phyloP scores from a whole-genome alignment of 805 yeast species.

The Metschnikowia similis region DNA sequence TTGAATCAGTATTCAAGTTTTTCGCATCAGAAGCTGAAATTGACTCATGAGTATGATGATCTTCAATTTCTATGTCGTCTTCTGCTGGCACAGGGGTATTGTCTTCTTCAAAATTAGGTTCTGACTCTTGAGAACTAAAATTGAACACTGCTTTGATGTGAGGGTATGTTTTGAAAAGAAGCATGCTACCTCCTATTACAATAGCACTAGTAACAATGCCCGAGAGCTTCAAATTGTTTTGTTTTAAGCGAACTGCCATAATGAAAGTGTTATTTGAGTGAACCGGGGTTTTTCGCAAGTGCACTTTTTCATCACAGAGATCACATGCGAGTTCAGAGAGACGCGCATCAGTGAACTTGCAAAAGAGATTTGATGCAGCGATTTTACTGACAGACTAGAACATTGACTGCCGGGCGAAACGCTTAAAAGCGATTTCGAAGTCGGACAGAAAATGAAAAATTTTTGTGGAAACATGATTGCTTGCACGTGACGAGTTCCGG shows the following conservation, averaged over 20 bases:
- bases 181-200: slow-evolving; percentile 38
- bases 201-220: slow-evolving; percentile 38
- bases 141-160: slow-evolving; percentile 34
- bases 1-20: background rate
- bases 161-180: slow-evolving; percentile 48
- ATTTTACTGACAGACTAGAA: no score
- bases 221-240: slow-evolving; percentile 15
- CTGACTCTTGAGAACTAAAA: slow-evolving; percentile 15
- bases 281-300: background rate
- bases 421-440: no score
- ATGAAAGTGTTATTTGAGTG: background rate
- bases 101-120: slow-evolving; percentile 7
- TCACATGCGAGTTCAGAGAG: slow-evolving; percentile 2
- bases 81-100: slow-evolving; percentile 2
- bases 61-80: background rate
- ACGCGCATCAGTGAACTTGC: background rate
- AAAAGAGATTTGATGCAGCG: background rate
- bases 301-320: background rate
- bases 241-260: slow-evolving; percentile 23
- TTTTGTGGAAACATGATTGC: background rate
- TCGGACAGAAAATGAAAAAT: background rate
- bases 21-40: background rate
- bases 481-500: background rate
- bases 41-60: background rate
- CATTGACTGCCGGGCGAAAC: no score